A percentile compares a stretch with the other conserved stretches of the same genome.
Evolutionary conservation across 306 rosid species (phyloP).

Genomic region (Casuarina equisetifolia): DNA sequence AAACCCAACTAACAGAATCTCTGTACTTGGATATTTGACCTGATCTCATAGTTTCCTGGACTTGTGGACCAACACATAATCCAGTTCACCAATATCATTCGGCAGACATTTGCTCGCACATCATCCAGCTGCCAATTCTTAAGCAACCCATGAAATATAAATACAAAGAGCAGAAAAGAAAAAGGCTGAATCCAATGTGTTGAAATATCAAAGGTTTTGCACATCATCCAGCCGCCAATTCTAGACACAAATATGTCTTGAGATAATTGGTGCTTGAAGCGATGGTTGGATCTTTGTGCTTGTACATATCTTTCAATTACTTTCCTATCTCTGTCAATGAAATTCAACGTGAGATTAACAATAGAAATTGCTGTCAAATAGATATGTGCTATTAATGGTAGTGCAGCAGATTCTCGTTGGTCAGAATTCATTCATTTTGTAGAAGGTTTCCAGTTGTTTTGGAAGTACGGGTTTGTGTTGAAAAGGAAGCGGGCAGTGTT

Average conservation of each 20-base stretch:
- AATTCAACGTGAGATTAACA: neutral
- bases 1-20: neutral
- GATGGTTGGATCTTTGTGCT: neutral
- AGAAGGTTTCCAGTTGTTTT: neutral
- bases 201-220: too few relatives aligned
- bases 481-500: neutral
- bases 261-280: constrained; percentile 1
- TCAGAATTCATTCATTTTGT: neutral
- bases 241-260: neutral
- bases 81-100: neutral
- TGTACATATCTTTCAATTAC: neutral
- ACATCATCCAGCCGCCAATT: too few relatives aligned
- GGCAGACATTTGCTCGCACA: too few relatives aligned
- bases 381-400: neutral
- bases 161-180: too few relatives aligned
- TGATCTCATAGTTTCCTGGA: neutral
- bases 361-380: neutral
- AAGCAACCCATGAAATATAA: too few relatives aligned
- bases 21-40: neutral
- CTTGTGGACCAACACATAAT: neutral
- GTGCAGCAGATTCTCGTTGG: neutral
- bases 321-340: neutral
- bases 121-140: too few relatives aligned
- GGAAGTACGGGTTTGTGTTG: neutral
- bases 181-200: too few relatives aligned